Evolutionary conservation across 768 basidiomycete genomes (phyloP).

Genomic region (Pulveroboletus sp.): DNA sequence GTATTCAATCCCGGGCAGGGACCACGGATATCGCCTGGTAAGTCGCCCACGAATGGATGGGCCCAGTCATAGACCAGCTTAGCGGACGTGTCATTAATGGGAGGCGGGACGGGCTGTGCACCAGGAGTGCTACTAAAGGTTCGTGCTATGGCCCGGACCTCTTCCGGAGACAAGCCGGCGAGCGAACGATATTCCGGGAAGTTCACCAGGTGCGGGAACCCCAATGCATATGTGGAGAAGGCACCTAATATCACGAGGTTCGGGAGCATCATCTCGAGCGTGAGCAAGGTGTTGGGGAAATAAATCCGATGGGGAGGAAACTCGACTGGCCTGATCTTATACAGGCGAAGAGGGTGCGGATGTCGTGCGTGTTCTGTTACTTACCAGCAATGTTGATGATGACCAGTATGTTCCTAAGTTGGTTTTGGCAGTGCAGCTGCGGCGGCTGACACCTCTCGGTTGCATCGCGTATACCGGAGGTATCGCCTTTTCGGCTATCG

Average conservation of each 20-base stretch:
- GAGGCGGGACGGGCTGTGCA: slow-evolving; percentile 19
- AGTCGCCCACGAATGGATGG: slow-evolving; percentile 14
- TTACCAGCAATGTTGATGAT: background rate
- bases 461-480: too few species aligned
- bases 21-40: slow-evolving; percentile 22
- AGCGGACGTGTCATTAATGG: slow-evolving; percentile 22
- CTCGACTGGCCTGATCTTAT: background rate
- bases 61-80: slow-evolving; percentile 18
- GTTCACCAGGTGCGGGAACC: slow-evolving; percentile 10
- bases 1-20: slow-evolving; percentile 26
- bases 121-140: slow-evolving; percentile 19
- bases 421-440: background rate
- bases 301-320: background rate
- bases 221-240: slow-evolving; percentile 7
- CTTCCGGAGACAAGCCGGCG: slow-evolving; percentile 14
- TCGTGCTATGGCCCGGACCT: slow-evolving; percentile 11
- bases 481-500: too few species aligned
- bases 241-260: background rate
- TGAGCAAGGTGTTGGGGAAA: background rate
- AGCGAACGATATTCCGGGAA: slow-evolving; percentile 22
- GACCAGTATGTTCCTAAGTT: background rate
- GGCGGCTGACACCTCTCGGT: background rate
- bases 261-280: slow-evolving; percentile 7
- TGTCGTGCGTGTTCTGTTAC: background rate
- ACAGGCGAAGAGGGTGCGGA: background rate